Conservation (phyloP, 169 alveolate species). For the Plasmodium cynomolgi region DNA sequence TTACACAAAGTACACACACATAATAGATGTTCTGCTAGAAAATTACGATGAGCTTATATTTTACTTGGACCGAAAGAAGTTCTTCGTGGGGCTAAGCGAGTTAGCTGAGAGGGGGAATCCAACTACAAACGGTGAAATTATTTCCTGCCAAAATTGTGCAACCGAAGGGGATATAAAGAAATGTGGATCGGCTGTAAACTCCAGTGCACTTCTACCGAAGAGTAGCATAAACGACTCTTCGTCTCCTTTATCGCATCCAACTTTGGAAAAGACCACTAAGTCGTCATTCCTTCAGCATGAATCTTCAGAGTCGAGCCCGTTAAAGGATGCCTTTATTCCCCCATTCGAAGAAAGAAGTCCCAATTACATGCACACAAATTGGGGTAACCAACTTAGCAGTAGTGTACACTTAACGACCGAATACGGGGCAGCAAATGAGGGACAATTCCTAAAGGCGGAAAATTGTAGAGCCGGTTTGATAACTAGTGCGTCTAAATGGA, state of each 20-base stretch:
- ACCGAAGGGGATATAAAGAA: background rate
- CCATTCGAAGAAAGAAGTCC: slow-evolving; percentile 10
- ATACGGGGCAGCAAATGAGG: background rate
- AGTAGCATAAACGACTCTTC: background rate
- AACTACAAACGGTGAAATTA: background rate
- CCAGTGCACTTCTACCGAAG: background rate
- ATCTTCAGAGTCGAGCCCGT: background rate
- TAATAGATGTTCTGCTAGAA: slow-evolving; percentile 29
- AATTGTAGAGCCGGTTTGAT: background rate
- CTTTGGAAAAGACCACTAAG: background rate
- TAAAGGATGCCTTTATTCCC: background rate
- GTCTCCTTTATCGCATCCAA: background rate
- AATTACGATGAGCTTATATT: slow-evolving; percentile 37
- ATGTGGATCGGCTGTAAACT: background rate
- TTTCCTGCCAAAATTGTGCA: background rate
- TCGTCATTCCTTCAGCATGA: background rate
- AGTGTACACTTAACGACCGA: background rate
- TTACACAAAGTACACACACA: slow-evolving; percentile 38
- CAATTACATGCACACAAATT: slow-evolving; percentile 4
- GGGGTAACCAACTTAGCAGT: background rate
- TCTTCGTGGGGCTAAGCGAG: background rate
- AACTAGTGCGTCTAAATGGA: background rate
- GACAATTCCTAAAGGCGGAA: background rate
- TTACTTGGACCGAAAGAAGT: slow-evolving; percentile 51
- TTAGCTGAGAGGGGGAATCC: background rate